These are phyloP conservation scores for Tritrichomonas musculus DNA, from an alignment of 208 protist genomes.

Conservation along the genomic window DNA sequence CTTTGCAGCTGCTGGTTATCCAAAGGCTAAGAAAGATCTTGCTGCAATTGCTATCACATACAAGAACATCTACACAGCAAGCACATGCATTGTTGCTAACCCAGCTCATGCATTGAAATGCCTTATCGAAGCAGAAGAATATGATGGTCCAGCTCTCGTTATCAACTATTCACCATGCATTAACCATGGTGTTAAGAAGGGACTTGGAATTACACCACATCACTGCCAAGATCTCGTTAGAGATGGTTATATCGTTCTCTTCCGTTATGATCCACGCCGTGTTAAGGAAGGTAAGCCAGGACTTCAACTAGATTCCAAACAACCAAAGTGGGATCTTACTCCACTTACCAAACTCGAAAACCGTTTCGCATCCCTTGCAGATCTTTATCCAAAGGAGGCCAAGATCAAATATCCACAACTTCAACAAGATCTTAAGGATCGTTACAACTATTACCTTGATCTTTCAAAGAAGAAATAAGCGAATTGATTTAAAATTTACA, in stretches of 20 bases:
- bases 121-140: constrained; percentile 57
- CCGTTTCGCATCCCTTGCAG: too few species aligned
- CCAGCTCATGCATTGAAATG: constrained; percentile 51
- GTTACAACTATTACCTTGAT: too few species aligned
- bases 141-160: constrained; percentile 51
- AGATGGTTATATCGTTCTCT: not conserved
- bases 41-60: not conserved
- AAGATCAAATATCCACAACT: not conserved
- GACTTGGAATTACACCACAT: not conserved
- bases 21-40: constrained; percentile 57
- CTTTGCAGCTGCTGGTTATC: constrained; percentile 48
- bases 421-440: not conserved
- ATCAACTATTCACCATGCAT: constrained; percentile 60
- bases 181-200: constrained; percentile 16
- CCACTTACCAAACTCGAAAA: not conserved
- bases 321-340: not conserved
- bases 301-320: not conserved
- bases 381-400: too few species aligned
- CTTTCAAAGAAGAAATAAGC: too few species aligned
- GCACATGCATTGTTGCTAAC: constrained; percentile 46
- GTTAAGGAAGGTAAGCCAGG: too few species aligned
- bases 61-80: not conserved
- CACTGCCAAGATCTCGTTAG: not conserved
- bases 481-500: too few species aligned
- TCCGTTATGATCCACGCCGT: not conserved